These are phyloP conservation scores for Argentina anserina DNA, from an alignment of 306 rosid genomes.

Conservation along the genomic window DNA sequence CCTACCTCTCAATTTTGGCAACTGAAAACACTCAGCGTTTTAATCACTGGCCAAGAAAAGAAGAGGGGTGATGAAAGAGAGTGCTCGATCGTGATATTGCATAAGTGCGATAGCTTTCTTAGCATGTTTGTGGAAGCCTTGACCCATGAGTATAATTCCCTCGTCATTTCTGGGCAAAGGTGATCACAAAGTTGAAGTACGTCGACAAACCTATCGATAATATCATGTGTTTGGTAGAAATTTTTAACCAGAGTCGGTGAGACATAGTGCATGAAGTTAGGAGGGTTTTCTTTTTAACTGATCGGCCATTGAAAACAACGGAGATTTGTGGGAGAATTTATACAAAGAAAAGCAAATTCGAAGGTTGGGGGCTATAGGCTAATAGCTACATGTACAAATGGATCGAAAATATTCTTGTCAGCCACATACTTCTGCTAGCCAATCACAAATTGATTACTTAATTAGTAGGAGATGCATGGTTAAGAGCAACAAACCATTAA, in stretches of 20 bases:
- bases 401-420: constrained; percentile 41
- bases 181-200: constrained; percentile 11
- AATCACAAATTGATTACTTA: not conserved
- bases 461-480: not conserved
- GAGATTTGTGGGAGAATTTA: constrained; percentile 11
- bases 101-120: constrained; percentile 19
- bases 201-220: not conserved
- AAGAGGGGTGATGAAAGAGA: constrained; percentile 19
- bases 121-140: constrained; percentile 23
- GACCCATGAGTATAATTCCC: constrained; percentile 36
- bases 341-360: constrained; percentile 26
- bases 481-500: not conserved
- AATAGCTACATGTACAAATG: not conserved
- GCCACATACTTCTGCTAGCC: constrained; percentile 1
- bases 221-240: not conserved
- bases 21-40: constrained; percentile 1
- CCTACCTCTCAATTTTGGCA: not conserved
- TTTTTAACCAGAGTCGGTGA: not conserved
- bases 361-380: constrained; percentile 30
- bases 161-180: constrained; percentile 11
- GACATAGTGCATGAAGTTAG: not conserved
- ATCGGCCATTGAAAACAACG: constrained; percentile 40
- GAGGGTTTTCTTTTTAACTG: constrained; percentile 13
- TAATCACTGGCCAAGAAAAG: constrained; percentile 3
- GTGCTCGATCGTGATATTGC: constrained; percentile 11